Base-by-base conservation (phyloP, 2,329 filamentous ascomycete genomes). In the Stagonosporopsis rhizophila region DNA sequence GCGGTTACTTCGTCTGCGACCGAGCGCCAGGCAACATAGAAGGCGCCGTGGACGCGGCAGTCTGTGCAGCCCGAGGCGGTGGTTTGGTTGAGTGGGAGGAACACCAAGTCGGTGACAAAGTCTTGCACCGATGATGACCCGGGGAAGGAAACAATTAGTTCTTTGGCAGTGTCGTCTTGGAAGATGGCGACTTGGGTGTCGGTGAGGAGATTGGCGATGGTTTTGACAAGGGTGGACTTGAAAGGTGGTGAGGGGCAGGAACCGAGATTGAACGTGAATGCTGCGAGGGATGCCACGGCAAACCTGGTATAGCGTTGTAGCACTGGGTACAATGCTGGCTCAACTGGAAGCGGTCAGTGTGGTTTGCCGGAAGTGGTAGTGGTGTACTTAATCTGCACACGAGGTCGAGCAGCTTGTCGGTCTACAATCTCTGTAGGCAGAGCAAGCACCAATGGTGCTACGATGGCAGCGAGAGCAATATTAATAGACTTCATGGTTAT, bases 31-130 rank as follows among this genome's bases (percentile, higher is more conserved):
- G 83, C 80, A 11, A 70, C 70, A 58, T 76, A 73, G 75, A 89
- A 89, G 55, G 87, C 87, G 3, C 70, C 59, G 73, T 88, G 85
- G 8, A 84, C 76, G 30, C 76, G 64, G 71, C 85, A 89, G 65
- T 70, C 77, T 3, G 55, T 44, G 55, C 74, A 77, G 40, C 57
- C 57, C 8, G 45, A 41, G 19, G 57, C 59, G 0, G 54, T 52
- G 19, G 41, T 49, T 1, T 61, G 56, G 11, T 56, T 47, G 22
- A 57, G 37, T 8, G 60, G 48, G 25, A 53, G 19, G 23, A 59
- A 64, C 14, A 42, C 41, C 27, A 62, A 57, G 52, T 64, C 59
- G 12, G 57, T 62, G 4, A 51, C 39, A 47, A 56, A 56, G 32
- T 64, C 59, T 17, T 62, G 59, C 8, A 57, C 23, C 1, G 61